Percentiles rank a stretch among this genome's conserved stretches.
These are phyloP conservation scores for Annulohypoxylon truncatum DNA, from an alignment of 2,329 filamentous ascomycete species.

Conservation along the genomic window DNA sequence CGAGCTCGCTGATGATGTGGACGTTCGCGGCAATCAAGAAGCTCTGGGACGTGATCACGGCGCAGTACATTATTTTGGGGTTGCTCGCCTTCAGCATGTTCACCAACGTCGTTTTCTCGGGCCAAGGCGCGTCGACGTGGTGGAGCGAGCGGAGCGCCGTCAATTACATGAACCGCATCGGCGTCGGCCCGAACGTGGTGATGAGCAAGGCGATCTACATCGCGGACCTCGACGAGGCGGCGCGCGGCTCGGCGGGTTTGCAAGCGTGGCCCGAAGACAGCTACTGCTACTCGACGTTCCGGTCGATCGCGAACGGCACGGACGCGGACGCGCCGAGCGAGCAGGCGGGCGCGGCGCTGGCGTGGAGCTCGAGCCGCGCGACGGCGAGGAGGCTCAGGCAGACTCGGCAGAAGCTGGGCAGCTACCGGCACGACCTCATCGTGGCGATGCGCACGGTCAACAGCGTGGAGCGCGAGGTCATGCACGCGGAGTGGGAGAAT, in stretches of 20 bases:
- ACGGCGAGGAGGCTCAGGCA: slow-evolving; percentile 76
- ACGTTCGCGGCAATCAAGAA: slow-evolving; percentile 73
- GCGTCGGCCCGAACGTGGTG: slow-evolving; percentile 79
- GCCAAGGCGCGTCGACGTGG: slow-evolving; percentile 79
- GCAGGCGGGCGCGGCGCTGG: slow-evolving; percentile 61
- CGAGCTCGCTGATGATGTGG: slow-evolving; percentile 83
- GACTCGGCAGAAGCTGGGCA: slow-evolving; percentile 84
- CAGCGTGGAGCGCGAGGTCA: slow-evolving; percentile 84
- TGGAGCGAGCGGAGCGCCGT: slow-evolving; percentile 85
- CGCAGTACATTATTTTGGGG: slow-evolving; percentile 78
- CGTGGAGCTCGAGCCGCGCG: slow-evolving; percentile 61
- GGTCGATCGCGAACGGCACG: slow-evolving; percentile 66
- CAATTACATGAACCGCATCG: slow-evolving; percentile 83
- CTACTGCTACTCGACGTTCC: slow-evolving; percentile 71
- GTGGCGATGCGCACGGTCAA: slow-evolving; percentile 93
- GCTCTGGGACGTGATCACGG: slow-evolving; percentile 74
- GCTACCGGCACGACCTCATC: slow-evolving; percentile 88
- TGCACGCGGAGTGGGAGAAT: slow-evolving; percentile 91
- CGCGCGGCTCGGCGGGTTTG: slow-evolving; percentile 52
- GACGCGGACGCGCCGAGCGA: slow-evolving; percentile 69
- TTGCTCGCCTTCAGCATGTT: slow-evolving; percentile 76
- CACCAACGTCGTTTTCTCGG: slow-evolving; percentile 80
- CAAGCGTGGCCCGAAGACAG: slow-evolving; percentile 59
- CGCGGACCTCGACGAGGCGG: slow-evolving; percentile 78
- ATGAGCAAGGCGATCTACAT: slow-evolving; percentile 91